phyloP scores from a whole-genome alignment of 371 early-diverging fungal genomes.

The Haplosporangium sp. region DNA sequence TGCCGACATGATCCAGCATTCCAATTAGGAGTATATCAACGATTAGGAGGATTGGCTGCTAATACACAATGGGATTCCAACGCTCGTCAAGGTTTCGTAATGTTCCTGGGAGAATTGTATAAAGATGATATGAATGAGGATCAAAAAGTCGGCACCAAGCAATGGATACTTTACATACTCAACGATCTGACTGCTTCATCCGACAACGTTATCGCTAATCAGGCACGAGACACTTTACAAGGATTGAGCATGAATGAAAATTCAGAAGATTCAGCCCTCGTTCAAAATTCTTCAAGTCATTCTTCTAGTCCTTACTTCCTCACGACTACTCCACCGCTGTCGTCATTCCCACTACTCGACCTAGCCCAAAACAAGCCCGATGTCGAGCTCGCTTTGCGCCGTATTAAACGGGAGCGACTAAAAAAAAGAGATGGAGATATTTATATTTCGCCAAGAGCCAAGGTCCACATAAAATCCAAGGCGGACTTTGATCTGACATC shows the following conservation, averaged over 20 bases:
- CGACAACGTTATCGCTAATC: neutral
- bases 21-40: neutral
- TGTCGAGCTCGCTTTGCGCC: neutral
- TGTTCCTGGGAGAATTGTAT: slow-evolving; percentile 3
- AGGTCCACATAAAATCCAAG: neutral
- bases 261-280: neutral
- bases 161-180: neutral
- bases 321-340: neutral
- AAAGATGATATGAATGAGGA: no score
- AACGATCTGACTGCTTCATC: neutral
- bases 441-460: slow-evolving; percentile 7
- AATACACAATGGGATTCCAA: neutral
- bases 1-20: slow-evolving; percentile 5
- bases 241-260: neutral
- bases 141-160: no score
- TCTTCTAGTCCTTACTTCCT: neutral
- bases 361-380: slow-evolving; percentile 1
- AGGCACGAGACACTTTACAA: neutral
- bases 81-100: neutral
- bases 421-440: neutral
- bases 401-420: neutral
- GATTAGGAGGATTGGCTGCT: slow-evolving; percentile 8
- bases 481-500: neutral
- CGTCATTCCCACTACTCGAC: neutral
- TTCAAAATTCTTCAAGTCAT: neutral